phyloP scores from a whole-genome alignment of 2,329 filamentous ascomycete genomes.

The Triangularia setosa region DNA sequence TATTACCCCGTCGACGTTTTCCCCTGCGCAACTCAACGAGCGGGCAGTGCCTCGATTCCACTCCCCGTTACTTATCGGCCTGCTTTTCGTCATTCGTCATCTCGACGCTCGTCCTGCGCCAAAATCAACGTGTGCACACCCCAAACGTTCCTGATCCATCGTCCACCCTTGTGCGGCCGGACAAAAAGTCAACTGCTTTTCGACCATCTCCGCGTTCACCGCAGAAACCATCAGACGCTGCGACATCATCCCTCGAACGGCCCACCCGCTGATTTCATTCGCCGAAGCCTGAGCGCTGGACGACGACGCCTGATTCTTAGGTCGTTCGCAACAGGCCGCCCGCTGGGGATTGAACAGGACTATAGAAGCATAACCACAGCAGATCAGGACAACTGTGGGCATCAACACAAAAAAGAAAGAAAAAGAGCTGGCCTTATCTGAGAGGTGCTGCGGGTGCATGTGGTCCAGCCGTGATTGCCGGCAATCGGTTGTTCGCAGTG shows the following conservation, averaged over 20 bases:
- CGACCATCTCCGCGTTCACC: neutral
- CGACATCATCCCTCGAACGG: neutral
- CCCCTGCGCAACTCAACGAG: constrained; percentile 11
- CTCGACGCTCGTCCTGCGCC: constrained; percentile 10
- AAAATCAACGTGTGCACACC: constrained; percentile 16
- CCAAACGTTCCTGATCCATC: constrained; percentile 12
- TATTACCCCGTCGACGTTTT: too few relatives aligned
- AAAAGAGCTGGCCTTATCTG: neutral
- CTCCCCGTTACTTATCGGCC: constrained; percentile 1
- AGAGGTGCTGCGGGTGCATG: constrained; percentile 3
- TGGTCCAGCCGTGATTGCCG: constrained; percentile 7
- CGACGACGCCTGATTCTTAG: neutral
- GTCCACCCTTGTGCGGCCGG: neutral
- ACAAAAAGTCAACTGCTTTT: neutral
- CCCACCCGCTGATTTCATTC: neutral
- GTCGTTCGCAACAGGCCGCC: neutral
- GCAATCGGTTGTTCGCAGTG: constrained; percentile 4
- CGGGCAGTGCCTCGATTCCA: constrained; percentile 12
- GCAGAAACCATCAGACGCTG: neutral
- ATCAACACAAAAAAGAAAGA: neutral
- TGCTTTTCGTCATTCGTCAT: constrained; percentile 15
- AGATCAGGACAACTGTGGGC: neutral
- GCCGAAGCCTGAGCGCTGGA: neutral
- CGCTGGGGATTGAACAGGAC: neutral
- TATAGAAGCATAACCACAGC: neutral